phyloP scores from a whole-genome alignment of 2,329 filamentous ascomycete species.

The Calcarisporium arbuscula region DNA sequence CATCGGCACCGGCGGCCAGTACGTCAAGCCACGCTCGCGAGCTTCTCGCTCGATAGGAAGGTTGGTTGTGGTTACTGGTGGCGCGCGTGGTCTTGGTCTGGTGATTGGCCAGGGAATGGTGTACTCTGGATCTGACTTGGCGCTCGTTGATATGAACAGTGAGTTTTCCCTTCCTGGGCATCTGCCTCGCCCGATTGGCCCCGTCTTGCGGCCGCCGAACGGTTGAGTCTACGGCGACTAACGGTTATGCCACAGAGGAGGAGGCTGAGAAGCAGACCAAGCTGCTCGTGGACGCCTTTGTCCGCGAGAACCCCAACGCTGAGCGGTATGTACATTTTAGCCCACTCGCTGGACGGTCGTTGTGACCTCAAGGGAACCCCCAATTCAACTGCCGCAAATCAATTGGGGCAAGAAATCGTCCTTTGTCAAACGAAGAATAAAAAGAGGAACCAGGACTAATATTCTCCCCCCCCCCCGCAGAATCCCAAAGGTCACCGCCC shows the following conservation, averaged over 20 bases:
- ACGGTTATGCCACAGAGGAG: conserved; percentile 56
- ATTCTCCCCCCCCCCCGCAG: no score
- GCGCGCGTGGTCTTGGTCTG: conserved; percentile 79
- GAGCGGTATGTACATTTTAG: conserved; percentile 53
- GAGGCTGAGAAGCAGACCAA: conserved; percentile 74
- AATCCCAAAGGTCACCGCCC: conserved; percentile 77
- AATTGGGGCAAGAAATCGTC: no score
- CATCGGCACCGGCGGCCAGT: conserved; percentile 68
- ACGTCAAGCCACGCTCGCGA: conserved; percentile 80
- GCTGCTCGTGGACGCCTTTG: conserved; percentile 68
- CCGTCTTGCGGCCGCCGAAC: background rate
- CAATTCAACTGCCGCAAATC: no score
- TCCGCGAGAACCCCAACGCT: conserved; percentile 70
- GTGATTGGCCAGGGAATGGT: conserved; percentile 93
- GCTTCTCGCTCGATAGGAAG: conserved; percentile 78
- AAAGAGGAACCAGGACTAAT: no score
- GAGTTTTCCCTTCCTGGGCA: conserved; percentile 28
- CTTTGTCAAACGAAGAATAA: no score
- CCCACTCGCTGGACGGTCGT: no score
- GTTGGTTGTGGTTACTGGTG: conserved; percentile 82
- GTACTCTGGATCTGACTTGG: conserved; percentile 79
- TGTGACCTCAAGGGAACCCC: no score
- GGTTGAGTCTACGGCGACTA: background rate
- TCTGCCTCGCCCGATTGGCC: no score
- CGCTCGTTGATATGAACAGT: conserved; percentile 93